phyloP scores from a whole-genome alignment of 495 filamentous ascomycete genomes.

The Annulohypoxylon bovei region DNA sequence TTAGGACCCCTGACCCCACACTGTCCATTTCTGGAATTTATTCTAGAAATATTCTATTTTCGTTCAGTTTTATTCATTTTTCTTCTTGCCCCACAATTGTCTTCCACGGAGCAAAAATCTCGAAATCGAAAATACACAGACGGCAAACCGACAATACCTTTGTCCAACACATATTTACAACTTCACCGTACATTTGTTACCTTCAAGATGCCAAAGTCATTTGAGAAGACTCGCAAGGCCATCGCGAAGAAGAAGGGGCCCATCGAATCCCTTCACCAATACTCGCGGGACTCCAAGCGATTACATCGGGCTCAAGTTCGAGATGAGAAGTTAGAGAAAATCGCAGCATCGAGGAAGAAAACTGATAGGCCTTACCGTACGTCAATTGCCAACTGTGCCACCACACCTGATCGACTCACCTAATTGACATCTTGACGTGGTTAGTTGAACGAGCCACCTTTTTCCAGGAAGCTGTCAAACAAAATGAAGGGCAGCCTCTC shows the following conservation, averaged over 20 bases:
- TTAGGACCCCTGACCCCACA: neutral
- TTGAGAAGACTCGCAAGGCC: conserved; percentile 84
- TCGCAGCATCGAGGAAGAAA: conserved; percentile 69
- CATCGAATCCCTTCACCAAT: conserved; percentile 77
- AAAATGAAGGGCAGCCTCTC: conserved; percentile 64
- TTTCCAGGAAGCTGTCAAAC: conserved; percentile 70
- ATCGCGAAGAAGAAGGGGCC: conserved; percentile 79
- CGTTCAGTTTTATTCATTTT: neutral
- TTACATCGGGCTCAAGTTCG: conserved; percentile 77
- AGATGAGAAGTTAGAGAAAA: conserved; percentile 77
- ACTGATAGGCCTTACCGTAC: conserved; percentile 73
- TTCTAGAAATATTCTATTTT: conserved; percentile 20
- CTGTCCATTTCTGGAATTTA: neutral
- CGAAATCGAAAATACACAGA: conserved; percentile 13
- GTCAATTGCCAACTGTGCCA: conserved; percentile 35
- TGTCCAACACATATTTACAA: conserved; percentile 1
- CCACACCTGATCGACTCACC: conserved; percentile 1
- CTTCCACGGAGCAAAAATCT: conserved; percentile 21
- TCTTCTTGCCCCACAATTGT: conserved; percentile 39
- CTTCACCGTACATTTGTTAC: conserved; percentile 4
- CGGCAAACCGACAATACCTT: neutral
- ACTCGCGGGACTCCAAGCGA: conserved; percentile 79
- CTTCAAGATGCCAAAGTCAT: conserved; percentile 74
- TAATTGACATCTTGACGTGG: conserved; percentile 13
- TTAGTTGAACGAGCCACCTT: conserved; percentile 77